Evolutionary conservation across 768 basidiomycete genomes (phyloP).

Genomic region (Obba rivulosa): DNA sequence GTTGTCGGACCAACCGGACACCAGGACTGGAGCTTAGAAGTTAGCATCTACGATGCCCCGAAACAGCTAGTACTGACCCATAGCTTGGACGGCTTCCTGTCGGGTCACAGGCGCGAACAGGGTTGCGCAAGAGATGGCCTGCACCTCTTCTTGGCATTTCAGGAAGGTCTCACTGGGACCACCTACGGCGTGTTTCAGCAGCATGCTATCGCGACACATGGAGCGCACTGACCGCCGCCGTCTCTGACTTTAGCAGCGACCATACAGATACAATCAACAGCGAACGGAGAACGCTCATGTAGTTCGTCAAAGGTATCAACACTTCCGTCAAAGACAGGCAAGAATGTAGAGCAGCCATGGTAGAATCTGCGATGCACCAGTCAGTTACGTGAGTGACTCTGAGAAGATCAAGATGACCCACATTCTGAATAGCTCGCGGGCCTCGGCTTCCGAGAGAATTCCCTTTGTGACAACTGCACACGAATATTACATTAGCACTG

Average conservation of each 20-base stretch:
- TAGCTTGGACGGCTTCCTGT: slow-evolving; percentile 87
- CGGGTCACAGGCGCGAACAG: slow-evolving; percentile 83
- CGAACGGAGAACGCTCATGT: slow-evolving; percentile 88
- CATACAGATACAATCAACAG: slow-evolving; percentile 90
- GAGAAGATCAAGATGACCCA: slow-evolving; percentile 28
- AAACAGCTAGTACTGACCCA: slow-evolving; percentile 57
- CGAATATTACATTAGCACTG: slow-evolving; percentile 3
- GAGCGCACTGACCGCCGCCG: slow-evolving; percentile 64
- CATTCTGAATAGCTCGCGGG: slow-evolving; percentile 83
- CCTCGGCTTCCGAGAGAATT: slow-evolving; percentile 76
- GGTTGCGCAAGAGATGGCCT: slow-evolving; percentile 77
- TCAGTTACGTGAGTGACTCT: not conserved
- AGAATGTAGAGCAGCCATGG: slow-evolving; percentile 86
- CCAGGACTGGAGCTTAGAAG: slow-evolving; percentile 54
- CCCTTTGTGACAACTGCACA: slow-evolving; percentile 75
- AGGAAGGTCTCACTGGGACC: slow-evolving; percentile 69
- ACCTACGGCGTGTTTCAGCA: slow-evolving; percentile 33
- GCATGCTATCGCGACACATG: not conserved
- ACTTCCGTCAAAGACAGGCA: slow-evolving; percentile 80
- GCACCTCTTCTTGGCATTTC: slow-evolving; percentile 79
- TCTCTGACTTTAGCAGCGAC: slow-evolving; percentile 88
- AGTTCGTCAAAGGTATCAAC: slow-evolving; percentile 85
- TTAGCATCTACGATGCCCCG: not conserved
- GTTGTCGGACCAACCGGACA: slow-evolving; percentile 93
- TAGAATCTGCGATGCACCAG: slow-evolving; percentile 57